Conservation (phyloP, 345 rosid species). For the Melaleuca alternifolia region DNA sequence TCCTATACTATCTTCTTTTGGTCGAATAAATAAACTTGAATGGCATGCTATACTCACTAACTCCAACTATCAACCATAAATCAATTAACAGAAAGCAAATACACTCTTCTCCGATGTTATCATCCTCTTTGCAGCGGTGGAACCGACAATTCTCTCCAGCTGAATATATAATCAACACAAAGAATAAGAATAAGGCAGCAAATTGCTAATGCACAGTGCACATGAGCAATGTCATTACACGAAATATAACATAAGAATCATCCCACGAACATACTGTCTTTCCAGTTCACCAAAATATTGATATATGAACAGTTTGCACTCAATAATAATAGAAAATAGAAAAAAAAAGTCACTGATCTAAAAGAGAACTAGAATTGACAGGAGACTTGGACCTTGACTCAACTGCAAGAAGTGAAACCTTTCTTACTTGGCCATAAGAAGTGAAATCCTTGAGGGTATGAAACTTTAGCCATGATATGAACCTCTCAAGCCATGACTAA, state of each 20-base stretch:
- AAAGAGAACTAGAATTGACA: not conserved
- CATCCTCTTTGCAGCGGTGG: slow-evolving; percentile 54
- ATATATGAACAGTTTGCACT: not conserved
- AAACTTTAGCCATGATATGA: not conserved
- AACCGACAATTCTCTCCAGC: slow-evolving; percentile 85
- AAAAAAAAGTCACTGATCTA: not conserved
- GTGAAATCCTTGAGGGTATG: not conserved
- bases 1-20: not conserved
- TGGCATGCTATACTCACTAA: not conserved
- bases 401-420: not conserved
- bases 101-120: slow-evolving; percentile 54
- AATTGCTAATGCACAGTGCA: not conserved
- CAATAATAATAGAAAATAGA: not conserved
- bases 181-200: not conserved
- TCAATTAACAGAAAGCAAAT: slow-evolving; percentile 49
- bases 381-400: not conserved
- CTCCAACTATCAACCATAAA: not conserved
- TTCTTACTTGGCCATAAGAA: not conserved
- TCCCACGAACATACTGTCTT: not conserved
- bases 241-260: not conserved
- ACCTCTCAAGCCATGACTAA: not conserved
- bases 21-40: not conserved
- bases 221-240: not conserved
- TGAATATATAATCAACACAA: slow-evolving; percentile 5
- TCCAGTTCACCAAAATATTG: not conserved